phyloP scores from a whole-genome alignment of 139 green algal genomes.

The Auxenochlorella pyrenoidosa region DNA sequence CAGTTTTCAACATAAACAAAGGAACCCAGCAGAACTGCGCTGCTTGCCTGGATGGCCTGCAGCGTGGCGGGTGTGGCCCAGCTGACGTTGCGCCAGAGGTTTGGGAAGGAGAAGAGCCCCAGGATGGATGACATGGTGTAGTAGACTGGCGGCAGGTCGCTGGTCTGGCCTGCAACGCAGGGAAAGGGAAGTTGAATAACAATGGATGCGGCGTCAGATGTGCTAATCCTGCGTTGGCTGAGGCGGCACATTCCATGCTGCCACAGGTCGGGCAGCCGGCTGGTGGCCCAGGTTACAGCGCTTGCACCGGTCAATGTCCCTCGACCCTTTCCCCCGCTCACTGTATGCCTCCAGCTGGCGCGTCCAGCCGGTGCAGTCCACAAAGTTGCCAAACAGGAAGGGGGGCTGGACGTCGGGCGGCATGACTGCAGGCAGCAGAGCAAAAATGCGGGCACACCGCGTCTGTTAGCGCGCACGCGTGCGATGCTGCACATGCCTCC shows the following conservation, averaged over 20 bases:
- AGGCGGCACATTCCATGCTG: no score
- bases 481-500: no score
- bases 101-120: neutral
- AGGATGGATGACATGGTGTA: neutral
- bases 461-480: no score
- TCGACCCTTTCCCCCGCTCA: neutral
- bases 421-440: constrained; percentile 2
- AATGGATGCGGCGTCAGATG: no score
- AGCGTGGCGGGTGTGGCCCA: neutral
- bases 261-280: no score
- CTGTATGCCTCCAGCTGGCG: neutral
- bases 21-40: no score
- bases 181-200: no score
- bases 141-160: neutral
- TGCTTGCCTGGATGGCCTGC: neutral
- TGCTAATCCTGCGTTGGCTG: no score
- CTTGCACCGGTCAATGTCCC: no score
- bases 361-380: neutral
- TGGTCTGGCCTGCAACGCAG: neutral
- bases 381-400: constrained; percentile 6
- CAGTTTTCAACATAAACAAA: no score
- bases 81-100: neutral
- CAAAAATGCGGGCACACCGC: no score
- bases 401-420: neutral
- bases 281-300: no score